Percentiles rank a stretch among this genome's conserved stretches.
phyloP scores from a whole-genome alignment of 2,329 filamentous ascomycete species.

The Pseudogymnoascus sp. region DNA sequence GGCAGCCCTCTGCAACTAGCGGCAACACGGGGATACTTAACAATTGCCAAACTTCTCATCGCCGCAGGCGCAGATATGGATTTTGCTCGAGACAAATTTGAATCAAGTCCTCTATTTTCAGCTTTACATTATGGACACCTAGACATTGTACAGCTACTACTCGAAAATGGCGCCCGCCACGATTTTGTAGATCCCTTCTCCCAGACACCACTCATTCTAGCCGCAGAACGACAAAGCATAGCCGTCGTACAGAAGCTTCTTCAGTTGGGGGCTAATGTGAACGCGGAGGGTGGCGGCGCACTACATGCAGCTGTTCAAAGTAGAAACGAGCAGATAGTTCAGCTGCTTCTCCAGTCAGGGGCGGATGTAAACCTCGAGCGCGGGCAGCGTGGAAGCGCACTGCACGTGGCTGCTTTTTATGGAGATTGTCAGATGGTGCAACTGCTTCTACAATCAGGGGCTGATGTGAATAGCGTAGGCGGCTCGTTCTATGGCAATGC shows the following conservation, averaged over 20 bases:
- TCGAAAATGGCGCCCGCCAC: neutral
- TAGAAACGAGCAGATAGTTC: slow-evolving; percentile 12
- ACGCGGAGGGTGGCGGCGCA: neutral
- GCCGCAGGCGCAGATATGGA: neutral
- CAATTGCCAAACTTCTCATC: neutral
- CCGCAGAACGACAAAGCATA: slow-evolving; percentile 30
- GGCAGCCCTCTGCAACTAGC: neutral
- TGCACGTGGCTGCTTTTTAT: neutral
- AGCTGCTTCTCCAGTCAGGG: slow-evolving; percentile 13
- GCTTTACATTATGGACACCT: fast-evolving
- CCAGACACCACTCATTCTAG: slow-evolving; percentile 9
- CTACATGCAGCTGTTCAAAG: no score
- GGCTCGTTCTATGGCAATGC: neutral
- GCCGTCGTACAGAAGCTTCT: slow-evolving; percentile 32
- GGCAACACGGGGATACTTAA: neutral
- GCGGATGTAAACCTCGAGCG: neutral
- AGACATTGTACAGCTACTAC: neutral
- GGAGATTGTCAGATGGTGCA: slow-evolving; percentile 3
- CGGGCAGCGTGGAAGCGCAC: neutral
- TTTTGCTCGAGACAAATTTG: neutral
- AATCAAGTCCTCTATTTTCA: neutral
- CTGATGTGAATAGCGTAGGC: neutral
- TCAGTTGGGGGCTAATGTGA: slow-evolving; percentile 17
- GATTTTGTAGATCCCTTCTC: neutral
- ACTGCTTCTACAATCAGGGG: slow-evolving; percentile 13